A percentile compares a stretch with the other conserved stretches of the same genome.
Evolutionary conservation across 257 asterid species (phyloP).

Genomic region (Nicotiana knightiana): DNA sequence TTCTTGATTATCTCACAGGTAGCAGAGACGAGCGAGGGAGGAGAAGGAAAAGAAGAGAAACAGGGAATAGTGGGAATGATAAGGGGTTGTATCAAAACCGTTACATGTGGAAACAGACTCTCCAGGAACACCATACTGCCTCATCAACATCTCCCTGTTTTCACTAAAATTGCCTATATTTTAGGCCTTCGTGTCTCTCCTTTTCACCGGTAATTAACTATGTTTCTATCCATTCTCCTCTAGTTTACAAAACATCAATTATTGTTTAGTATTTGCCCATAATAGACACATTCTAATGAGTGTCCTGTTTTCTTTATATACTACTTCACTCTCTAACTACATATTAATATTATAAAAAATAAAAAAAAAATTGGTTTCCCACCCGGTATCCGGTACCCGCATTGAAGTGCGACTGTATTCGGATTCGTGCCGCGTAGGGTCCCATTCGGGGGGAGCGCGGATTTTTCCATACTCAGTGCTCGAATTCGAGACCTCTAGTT

Average conservation of each 20-base stretch:
- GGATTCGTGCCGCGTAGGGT: too few relatives aligned
- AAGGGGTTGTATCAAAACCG: conserved; percentile 85
- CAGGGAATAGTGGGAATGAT: conserved; percentile 80
- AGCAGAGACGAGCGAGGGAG: conserved; percentile 56
- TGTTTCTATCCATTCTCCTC: not conserved
- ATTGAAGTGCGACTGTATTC: too few relatives aligned
- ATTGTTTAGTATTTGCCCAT: not conserved
- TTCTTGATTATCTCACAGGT: conserved; percentile 17
- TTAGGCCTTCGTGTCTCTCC: conserved; percentile 94
- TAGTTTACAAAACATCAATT: not conserved
- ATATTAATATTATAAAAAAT: too few relatives aligned
- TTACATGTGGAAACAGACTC: conserved; percentile 61
- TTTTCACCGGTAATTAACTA: conserved; percentile 49
- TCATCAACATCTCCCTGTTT: conserved; percentile 36
- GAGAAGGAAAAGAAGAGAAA: conserved; percentile 25
- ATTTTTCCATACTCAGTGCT: too few relatives aligned
- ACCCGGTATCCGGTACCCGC: too few relatives aligned
- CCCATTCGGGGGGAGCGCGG: too few relatives aligned
- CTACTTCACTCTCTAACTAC: too few relatives aligned
- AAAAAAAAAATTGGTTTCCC: too few relatives aligned
- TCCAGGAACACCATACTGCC: conserved; percentile 17
- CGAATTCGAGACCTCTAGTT: too few relatives aligned
- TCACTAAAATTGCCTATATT: conserved; percentile 70
- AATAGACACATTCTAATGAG: not conserved
- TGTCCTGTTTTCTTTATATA: not conserved